Evolutionary conservation across 495 filamentous ascomycete genomes (phyloP), one percentile per base, ranked within the genome.

Genomic region (Choiromyces venosus): DNA sequence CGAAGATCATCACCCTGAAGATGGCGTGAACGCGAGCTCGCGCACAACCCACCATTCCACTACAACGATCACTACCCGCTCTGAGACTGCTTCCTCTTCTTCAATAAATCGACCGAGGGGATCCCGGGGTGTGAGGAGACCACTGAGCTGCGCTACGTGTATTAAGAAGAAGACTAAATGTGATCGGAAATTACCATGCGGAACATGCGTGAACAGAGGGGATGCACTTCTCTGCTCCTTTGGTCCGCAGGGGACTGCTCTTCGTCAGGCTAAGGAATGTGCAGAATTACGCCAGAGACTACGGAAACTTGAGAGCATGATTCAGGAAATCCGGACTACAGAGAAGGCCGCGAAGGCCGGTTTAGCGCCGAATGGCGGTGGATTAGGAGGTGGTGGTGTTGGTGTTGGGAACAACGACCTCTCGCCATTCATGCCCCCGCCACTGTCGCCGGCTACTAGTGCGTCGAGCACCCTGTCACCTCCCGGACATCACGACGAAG

Each of bases 261-360:
- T 61, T 25, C 52, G 52, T 61, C 52, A 61, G 6, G 52, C 52
- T 61, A 61, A 61, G 52, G 52, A 61, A 61, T 61, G 52, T 61
- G 52, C 52, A 61, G 52, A 61, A 61, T 61, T 61, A 61, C 52
- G 52, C 52, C 52, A 61, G 52, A 61, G 52, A 61, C 25, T 61
- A 61, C 52, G 25, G 52, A 61, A 61, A 29, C 52, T 61, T 25
- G 52, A 61, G 14, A 61, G 10, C 52, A 61, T 61, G 52, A 29
- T 61, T 12, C 52, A 61, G n/a, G 52, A 61, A 61, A 61, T 61
- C n/a, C n/a, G n/a, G n/a, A 25, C 52, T 29, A 29, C 52, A 29
- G 52, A 61, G 52, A 61, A 61, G 52, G 25, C 25, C 29, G n/a
- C 25, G 25, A 61, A 61, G 52, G 52, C n/a, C n/a, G 52, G 52